Base-by-base conservation (phyloP, 257 asterid species). In the Solanum dulcamara region DNA sequence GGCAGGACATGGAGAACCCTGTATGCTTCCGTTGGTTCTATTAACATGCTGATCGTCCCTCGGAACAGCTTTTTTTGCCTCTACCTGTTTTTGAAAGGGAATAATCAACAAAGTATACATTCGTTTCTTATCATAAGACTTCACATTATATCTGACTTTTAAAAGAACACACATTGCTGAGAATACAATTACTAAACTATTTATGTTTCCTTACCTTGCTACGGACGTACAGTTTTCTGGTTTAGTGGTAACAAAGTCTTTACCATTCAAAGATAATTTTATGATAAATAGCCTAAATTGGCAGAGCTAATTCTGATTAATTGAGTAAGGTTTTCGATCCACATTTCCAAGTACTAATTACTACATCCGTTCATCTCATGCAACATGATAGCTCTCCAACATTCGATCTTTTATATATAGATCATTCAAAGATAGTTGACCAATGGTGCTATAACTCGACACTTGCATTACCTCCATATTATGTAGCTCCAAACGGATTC, bases 41-140 rank as follows among this genome's bases (percentile, higher is more conserved):
- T 57, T 90, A 40, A 85, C 79, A 50, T 83, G 89, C 67, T 91
- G 94, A 85, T 92, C 97, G 28, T 96, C 97, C 87, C 94, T 92
- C 28, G 99, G 99, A 83, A 95, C 97, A 87, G 98, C 99, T 89
- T 92, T 95, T 90, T 94, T 94, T 83, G 98, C 97, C 87, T 95
- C 99, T 88, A 95, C 99, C 99, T 95, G 90, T 85, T 55, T 14
- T 22, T 44, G 51, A 40, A 82, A 35, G 60, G 79, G 6, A 60
- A 82, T 26, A 22, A 81, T 57, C 8, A 66, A 59, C 85, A 82
- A 82, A 66, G 18, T 37, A 10, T 10, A 26, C 17, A 2, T 66
- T 14, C n/a, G 0, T 82, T 37, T 40, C 53, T n/a, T 4, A 2
- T n/a, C 68, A 20, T 33, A 40, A 17, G 33, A 35, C 71, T 37